phyloP scores from a whole-genome alignment of 1,139 yeast genomes.

The Yamadazyma oceani region DNA sequence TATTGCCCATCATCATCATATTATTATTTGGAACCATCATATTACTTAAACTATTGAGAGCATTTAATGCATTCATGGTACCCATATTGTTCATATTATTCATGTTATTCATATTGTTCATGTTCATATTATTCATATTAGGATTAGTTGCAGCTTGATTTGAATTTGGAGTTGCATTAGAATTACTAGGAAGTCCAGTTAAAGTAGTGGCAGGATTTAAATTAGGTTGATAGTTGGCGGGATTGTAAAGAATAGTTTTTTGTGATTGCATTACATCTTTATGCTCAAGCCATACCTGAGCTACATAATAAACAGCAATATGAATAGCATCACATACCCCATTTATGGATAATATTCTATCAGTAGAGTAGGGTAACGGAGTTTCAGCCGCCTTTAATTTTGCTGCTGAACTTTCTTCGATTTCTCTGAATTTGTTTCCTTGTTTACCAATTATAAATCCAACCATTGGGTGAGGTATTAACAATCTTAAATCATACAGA shows the following conservation, averaged over 20 bases:
- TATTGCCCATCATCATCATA: slow-evolving; percentile 4
- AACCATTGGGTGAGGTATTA: slow-evolving; percentile 79
- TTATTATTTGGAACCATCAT: slow-evolving; percentile 17
- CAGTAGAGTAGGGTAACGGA: slow-evolving; percentile 77
- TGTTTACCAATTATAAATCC: slow-evolving; percentile 83
- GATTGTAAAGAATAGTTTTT: slow-evolving; percentile 63
- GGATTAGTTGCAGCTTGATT: slow-evolving; percentile 9
- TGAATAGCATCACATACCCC: slow-evolving; percentile 91
- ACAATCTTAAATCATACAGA: slow-evolving; percentile 57
- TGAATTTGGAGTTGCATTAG: slow-evolving; percentile 11
- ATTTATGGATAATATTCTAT: slow-evolving; percentile 65
- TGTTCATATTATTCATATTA: slow-evolving; percentile 12
- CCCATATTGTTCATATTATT: slow-evolving; percentile 11
- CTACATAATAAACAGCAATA: slow-evolving; percentile 75
- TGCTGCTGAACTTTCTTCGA: slow-evolving; percentile 83
- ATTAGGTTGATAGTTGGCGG: slow-evolving; percentile 48
- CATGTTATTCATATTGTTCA: slow-evolving; percentile 4
- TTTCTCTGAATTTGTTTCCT: slow-evolving; percentile 74
- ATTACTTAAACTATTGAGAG: slow-evolving; percentile 17
- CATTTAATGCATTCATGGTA: slow-evolving; percentile 15
- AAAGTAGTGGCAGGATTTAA: slow-evolving; percentile 12
- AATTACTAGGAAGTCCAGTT: slow-evolving; percentile 12
- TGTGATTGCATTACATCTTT: slow-evolving; percentile 51
- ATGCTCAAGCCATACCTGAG: slow-evolving; percentile 64
- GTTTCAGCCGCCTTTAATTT: slow-evolving; percentile 74